A percentile compares a stretch with the other conserved stretches of the same genome.
phyloP scores from a whole-genome alignment of 2,329 filamentous ascomycete species.

The Fusarium vanettenii region DNA sequence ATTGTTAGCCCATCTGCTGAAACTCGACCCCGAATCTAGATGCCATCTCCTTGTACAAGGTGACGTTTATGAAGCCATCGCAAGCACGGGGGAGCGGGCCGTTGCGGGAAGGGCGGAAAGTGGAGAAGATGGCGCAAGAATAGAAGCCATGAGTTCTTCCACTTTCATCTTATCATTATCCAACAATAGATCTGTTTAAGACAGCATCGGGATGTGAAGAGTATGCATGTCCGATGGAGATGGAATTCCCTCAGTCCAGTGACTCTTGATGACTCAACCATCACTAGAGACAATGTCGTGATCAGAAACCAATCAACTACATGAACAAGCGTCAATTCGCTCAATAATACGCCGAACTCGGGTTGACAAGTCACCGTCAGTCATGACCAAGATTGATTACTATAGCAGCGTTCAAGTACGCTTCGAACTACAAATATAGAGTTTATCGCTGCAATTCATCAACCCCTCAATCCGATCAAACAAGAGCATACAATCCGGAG shows the following conservation, averaged over 20 bases:
- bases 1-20: background rate
- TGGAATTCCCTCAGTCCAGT: background rate
- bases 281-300: background rate
- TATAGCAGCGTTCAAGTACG: background rate
- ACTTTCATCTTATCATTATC: background rate
- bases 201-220: background rate
- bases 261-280: background rate
- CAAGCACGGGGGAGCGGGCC: conserved; percentile 9
- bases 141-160: background rate
- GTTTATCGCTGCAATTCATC: background rate
- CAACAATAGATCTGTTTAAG: background rate
- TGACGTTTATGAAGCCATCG: conserved; percentile 1
- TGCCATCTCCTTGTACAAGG: background rate
- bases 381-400: background rate
- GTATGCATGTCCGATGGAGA: background rate
- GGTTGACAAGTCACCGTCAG: background rate
- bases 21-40: background rate
- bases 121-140: background rate
- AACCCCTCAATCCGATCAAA: background rate
- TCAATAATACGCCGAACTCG: background rate
- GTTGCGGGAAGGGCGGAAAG: conserved; percentile 15
- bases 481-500: background rate
- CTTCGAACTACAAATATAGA: background rate
- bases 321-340: background rate
- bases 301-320: background rate